These are phyloP conservation scores for Coniochaeta prunicola DNA, from an alignment of 2,329 filamentous ascomycete species.

Conservation along the genomic window DNA sequence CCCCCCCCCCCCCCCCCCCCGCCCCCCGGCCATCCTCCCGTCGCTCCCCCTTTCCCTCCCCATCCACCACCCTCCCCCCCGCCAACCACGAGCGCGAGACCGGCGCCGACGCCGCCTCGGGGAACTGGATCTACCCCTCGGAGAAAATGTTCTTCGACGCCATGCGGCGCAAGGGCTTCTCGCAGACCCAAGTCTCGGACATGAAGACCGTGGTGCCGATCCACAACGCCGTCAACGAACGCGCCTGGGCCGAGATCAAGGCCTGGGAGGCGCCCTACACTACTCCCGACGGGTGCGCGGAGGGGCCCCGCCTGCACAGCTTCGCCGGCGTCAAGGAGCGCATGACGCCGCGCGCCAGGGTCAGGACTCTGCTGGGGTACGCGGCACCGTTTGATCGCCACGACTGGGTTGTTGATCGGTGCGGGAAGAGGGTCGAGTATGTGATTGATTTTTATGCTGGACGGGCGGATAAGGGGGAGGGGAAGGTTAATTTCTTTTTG, in stretches of 20 bases:
- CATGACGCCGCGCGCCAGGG: conserved; percentile 74
- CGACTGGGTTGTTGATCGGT: conserved; percentile 94
- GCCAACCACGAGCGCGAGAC: conserved; percentile 72
- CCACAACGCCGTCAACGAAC: conserved; percentile 97
- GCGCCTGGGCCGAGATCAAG: conserved; percentile 88
- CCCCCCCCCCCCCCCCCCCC: conserved; percentile 31
- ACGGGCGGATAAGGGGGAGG: conserved; percentile 31
- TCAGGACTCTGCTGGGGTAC: conserved; percentile 84
- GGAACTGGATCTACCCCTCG: conserved; percentile 96
- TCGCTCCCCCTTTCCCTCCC: conserved; percentile 36
- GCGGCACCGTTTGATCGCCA: conserved; percentile 89
- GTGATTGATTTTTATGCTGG: conserved; percentile 98
- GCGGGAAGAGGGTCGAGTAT: conserved; percentile 80
- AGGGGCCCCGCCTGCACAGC: conserved; percentile 70
- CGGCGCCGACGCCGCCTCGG: conserved; percentile 54
- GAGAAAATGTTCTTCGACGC: conserved; percentile 98
- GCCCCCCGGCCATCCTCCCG: conserved; percentile 45
- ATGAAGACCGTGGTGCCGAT: conserved; percentile 94
- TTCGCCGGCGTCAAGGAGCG: conserved; percentile 67
- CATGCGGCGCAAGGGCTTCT: conserved; percentile 84
- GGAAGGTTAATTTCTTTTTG: conserved; percentile 53
- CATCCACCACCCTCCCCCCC: conserved; percentile 25
- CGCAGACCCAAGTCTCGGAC: conserved; percentile 60
- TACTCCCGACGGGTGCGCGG: conserved; percentile 42
- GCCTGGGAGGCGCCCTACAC: conserved; percentile 72